phyloP scores from a whole-genome alignment of 306 rosid genomes.

The Begonia masoniana region DNA sequence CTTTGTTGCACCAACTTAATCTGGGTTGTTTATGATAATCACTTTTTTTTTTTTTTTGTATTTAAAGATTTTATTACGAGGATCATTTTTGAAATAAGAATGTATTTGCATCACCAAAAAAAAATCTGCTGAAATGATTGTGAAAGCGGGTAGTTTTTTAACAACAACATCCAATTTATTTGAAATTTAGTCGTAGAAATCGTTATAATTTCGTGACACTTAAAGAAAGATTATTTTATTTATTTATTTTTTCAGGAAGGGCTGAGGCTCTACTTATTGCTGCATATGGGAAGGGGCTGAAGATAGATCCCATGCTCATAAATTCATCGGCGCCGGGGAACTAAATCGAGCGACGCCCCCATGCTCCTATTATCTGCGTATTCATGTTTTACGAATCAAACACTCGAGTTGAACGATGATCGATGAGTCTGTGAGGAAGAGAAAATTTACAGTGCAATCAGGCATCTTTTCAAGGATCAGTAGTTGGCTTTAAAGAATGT shows the following conservation, averaged over 20 bases:
- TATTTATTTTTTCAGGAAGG: slow-evolving; percentile 45
- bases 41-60: background rate
- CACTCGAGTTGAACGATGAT: no score
- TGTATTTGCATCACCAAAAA: no score
- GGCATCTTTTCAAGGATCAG: no score
- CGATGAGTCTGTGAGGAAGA: no score
- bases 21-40: background rate
- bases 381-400: no score
- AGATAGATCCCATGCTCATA: slow-evolving; percentile 20
- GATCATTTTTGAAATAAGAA: no score
- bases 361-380: no score
- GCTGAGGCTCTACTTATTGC: slow-evolving; percentile 95
- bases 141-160: background rate
- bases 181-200: background rate
- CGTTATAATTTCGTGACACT: background rate
- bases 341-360: no score
- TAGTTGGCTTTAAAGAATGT: no score
- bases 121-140: no score
- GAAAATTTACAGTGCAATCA: no score
- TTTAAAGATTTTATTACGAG: background rate
- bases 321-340: background rate
- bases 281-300: slow-evolving; percentile 62
- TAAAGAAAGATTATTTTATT: no score
- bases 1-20: background rate
- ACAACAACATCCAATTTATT: background rate